Evolutionary conservation across 345 rosid genomes (phyloP), one percentile per base, ranked within the genome.

Genomic region (Fremontodendron californicum): DNA sequence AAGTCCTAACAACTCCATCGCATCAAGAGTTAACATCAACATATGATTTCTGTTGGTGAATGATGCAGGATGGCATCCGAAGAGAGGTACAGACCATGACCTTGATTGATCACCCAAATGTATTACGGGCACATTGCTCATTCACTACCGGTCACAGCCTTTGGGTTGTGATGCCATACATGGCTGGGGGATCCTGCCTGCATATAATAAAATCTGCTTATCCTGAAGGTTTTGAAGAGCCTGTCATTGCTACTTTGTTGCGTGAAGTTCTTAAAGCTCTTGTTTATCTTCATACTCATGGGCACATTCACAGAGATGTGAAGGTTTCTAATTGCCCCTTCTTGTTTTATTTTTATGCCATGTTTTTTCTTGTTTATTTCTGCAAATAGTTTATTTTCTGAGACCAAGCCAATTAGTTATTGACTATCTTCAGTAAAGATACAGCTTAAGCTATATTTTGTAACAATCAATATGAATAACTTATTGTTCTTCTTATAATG

Each of bases 91-190:
- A 96, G 75, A 93, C 94, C 65, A 96, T 96, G 99, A 91, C 76
- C 86, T 88, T 93, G 87, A 96, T 86, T 77, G 86, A 84, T 81
- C 99, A 96, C 88, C 90, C 98, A 29, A 96, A 93, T 86, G 68
- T 93, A 73, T 84, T 96, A 78, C 88, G 85, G 81, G 94, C 99
- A 37, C 90, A 92, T 86, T 93, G 99, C 84, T 96, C 99, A 73
- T 96, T 96, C 80, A 90, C 94, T 39, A 18, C 93, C 45, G 91
- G 91, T 69, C 91, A 90, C 49, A 81, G 81, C 83, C 98, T 96
- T 77, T 96, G 99, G 99, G 94, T 92, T 82, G 99, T 96, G 84
- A 96, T 96, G 99, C 99, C 98, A 5, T 96, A 92, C 89, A 96
- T 96, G 99, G 92, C 92, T 70, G 97, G 97, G 64, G 99, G 99